phyloP scores from a whole-genome alignment of 495 filamentous ascomycete genomes.

The Penicillium alfredii region DNA sequence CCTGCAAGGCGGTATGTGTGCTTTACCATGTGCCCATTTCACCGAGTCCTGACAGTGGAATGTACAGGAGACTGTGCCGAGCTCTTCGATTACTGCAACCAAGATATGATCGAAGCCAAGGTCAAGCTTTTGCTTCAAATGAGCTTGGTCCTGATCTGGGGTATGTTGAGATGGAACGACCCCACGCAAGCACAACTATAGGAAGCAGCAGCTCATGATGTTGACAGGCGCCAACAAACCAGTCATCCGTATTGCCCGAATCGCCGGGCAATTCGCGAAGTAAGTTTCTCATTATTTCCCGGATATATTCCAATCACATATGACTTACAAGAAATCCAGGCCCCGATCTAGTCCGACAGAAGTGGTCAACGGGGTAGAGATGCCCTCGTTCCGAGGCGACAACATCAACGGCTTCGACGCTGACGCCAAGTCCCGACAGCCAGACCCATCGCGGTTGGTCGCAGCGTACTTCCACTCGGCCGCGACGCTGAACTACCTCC shows the following conservation, averaged over 20 bases:
- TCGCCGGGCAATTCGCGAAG: slow-evolving; percentile 97
- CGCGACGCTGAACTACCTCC: slow-evolving; percentile 86
- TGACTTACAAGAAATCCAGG: slow-evolving; percentile 27
- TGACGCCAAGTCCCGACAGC: slow-evolving; percentile 54
- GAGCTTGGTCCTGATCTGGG: slow-evolving; percentile 89
- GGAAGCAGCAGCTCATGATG: slow-evolving; percentile 7
- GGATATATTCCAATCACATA: neutral
- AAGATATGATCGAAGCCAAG: slow-evolving; percentile 84
- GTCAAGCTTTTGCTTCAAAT: slow-evolving; percentile 95
- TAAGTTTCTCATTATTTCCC: slow-evolving; percentile 8
- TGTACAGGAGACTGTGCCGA: slow-evolving; percentile 80
- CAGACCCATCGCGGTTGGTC: slow-evolving; percentile 79
- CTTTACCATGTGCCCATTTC: neutral
- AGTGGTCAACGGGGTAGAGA: slow-evolving; percentile 67
- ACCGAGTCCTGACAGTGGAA: slow-evolving; percentile 1
- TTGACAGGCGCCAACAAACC: slow-evolving; percentile 67
- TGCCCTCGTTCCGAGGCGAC: slow-evolving; percentile 89
- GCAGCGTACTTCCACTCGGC: slow-evolving; percentile 94
- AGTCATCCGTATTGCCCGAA: slow-evolving; percentile 88
- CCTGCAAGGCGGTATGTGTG: slow-evolving; percentile 66
- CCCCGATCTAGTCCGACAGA: slow-evolving; percentile 87
- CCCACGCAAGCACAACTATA: neutral
- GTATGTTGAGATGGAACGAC: slow-evolving; percentile 31
- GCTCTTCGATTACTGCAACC: slow-evolving; percentile 93
- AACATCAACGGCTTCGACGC: slow-evolving; percentile 84